Base-by-base conservation (phyloP, 495 filamentous ascomycete species). In the Apiosordaria backusii region DNA sequence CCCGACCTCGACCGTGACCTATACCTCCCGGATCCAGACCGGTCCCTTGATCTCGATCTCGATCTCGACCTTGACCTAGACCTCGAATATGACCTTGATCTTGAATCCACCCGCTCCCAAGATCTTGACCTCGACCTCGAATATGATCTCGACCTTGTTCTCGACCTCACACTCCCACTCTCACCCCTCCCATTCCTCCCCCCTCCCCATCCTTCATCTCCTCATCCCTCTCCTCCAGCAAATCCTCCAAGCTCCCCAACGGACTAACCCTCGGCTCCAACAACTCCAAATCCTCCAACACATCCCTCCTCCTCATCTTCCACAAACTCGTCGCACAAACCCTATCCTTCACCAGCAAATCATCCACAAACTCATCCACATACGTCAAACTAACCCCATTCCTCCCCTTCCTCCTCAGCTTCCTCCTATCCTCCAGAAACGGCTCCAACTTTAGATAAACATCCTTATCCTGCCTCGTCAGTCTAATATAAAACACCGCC, bases 301-400 rank as follows among this genome's bases (percentile, higher is more conserved):
- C 83, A 65, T 88, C 85, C 71, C 95, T 82, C 63, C 86, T 87
- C 10, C 93, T 90, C 79, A 99, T 82, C 82, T 96, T 96, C 88
- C 92, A 96, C 64, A 99, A 73, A 73, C 89, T 96, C 10, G 96
- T 97, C 57, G 88, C 93, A 69, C 93, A 98, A 1, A 96, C 88
- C 67, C 95, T 84, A 63, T 96, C 90, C 79, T 96, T 96, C 0
- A 87, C 91, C 63, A 99, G 79, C 63, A 99, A 78, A 67, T 96
- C 91, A 78, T 98, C 95, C 60, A 98, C 84, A 72, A 99, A 98
- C 74, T 92, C 88, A 79, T 99, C 95, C 82, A 99, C 85, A 74
- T 85, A 90, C 52, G 91, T 93, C 57, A 98, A 75, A 22, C 78
- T 82, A 59, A 82, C 88, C 3, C 92, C 91, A 55, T 87, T 88